Percentiles rank a stretch among this genome's conserved stretches.
phyloP scores from a whole-genome alignment of 2,329 filamentous ascomycete genomes.

The Exophiala sideris region DNA sequence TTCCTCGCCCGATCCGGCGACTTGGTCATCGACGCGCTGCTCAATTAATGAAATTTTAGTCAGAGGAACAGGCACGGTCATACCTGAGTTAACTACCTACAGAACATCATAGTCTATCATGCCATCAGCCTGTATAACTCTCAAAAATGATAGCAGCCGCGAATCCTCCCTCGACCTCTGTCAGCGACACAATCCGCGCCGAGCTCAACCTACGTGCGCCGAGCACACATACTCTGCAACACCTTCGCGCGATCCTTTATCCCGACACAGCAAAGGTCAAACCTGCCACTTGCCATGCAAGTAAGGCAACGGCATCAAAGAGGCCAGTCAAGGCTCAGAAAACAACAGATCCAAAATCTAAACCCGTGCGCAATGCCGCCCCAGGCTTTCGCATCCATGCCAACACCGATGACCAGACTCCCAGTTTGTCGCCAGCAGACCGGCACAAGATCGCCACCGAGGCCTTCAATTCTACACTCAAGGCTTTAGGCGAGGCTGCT shows the following conservation, averaged over 20 bases:
- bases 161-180: background rate
- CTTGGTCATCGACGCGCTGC: slow-evolving; percentile 6
- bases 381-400: slow-evolving; percentile 13
- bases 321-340: slow-evolving; percentile 21
- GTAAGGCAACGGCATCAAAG: background rate
- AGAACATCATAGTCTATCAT: background rate
- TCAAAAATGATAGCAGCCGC: slow-evolving; percentile 3
- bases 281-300: background rate
- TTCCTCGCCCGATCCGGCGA: slow-evolving; percentile 3
- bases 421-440: slow-evolving; percentile 27
- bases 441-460: slow-evolving; percentile 44
- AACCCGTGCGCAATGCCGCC: background rate
- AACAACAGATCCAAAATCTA: slow-evolving; percentile 25
- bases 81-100: background rate
- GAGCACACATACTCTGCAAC: slow-evolving; percentile 15
- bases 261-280: slow-evolving; percentile 1
- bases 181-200: slow-evolving; percentile 9
- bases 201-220: slow-evolving; percentile 16
- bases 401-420: background rate
- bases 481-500: slow-evolving; percentile 39
- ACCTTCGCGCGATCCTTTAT: slow-evolving; percentile 15
- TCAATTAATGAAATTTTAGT: background rate
- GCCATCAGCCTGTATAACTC: background rate
- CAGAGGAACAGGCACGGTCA: background rate
- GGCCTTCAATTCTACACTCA: slow-evolving; percentile 45